Conservation (phyloP, 495 filamentous ascomycete genomes). For the Penicillium lividum region DNA sequence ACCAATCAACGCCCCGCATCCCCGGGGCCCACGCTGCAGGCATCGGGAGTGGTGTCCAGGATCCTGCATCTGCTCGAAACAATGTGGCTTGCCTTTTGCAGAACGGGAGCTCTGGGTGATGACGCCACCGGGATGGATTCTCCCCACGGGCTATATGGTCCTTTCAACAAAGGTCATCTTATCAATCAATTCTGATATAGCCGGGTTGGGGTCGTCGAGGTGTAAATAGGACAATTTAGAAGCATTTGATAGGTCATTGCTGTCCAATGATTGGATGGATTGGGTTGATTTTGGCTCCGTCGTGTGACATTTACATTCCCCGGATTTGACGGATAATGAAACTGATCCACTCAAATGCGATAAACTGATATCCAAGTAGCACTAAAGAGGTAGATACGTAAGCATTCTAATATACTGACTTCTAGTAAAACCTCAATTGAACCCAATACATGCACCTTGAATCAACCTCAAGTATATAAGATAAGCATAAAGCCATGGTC, state of each 20-base stretch:
- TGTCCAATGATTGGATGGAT: background rate
- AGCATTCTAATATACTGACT: background rate
- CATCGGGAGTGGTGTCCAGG: constrained; percentile 14
- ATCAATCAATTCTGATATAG: constrained; percentile 18
- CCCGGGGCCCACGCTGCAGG: constrained; percentile 9
- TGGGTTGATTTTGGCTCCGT: background rate
- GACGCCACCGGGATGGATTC: background rate
- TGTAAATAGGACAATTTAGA: background rate
- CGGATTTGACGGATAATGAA: background rate
- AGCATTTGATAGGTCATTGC: background rate
- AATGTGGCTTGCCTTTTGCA: constrained; percentile 18
- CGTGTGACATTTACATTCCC: background rate
- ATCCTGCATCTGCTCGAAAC: constrained; percentile 17
- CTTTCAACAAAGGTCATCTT: constrained; percentile 6
- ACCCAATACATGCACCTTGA: too few relatives aligned
- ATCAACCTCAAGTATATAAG: too few relatives aligned
- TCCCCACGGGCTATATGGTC: background rate
- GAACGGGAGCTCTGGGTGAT: background rate
- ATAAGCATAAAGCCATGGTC: too few relatives aligned
- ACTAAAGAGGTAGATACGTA: background rate
- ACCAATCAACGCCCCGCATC: background rate
- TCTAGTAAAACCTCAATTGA: too few relatives aligned
- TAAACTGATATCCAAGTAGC: background rate
- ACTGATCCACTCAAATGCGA: background rate
- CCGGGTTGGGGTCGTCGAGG: constrained; percentile 8